phyloP scores from a whole-genome alignment of 441 rosid species.

The Dalechampia spathulata region DNA sequence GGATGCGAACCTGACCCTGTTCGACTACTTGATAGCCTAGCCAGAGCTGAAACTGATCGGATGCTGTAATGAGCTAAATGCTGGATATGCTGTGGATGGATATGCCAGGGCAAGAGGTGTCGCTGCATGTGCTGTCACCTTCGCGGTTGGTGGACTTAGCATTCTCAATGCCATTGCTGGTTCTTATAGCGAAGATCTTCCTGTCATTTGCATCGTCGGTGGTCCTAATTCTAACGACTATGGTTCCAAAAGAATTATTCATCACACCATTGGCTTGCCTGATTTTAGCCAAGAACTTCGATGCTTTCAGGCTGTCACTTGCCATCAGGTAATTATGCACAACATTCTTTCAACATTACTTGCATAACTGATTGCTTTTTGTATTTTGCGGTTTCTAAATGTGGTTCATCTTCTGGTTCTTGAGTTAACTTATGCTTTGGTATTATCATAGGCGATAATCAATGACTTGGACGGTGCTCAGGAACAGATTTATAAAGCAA shows the following conservation, averaged over 20 bases:
- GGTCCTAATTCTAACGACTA: constrained; percentile 2
- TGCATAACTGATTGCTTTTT: neutral
- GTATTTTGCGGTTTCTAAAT: too few species aligned
- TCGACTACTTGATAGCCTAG: neutral
- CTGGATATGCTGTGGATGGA: neutral
- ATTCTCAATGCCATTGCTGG: constrained; percentile 2
- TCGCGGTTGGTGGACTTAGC: neutral
- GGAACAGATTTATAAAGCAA: neutral
- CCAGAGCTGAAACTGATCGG: neutral
- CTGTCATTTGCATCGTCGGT: neutral
- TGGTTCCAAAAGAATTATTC: neutral
- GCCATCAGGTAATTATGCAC: constrained; percentile 2
- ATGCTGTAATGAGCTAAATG: constrained; percentile 1
- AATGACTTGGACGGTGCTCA: neutral
- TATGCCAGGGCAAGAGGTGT: constrained; percentile 4
- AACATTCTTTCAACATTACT: neutral
- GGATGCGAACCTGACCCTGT: neutral
- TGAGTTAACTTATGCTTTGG: neutral
- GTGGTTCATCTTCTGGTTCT: too few species aligned
- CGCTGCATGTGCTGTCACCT: constrained; percentile 1
- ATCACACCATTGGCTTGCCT: neutral
- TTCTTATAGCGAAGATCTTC: neutral
- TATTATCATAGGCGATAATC: neutral
- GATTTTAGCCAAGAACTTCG: neutral
- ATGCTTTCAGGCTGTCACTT: neutral